These are phyloP conservation scores for Stagonosporopsis rhizophila DNA, from an alignment of 2,329 filamentous ascomycete species.

Conservation along the genomic window DNA sequence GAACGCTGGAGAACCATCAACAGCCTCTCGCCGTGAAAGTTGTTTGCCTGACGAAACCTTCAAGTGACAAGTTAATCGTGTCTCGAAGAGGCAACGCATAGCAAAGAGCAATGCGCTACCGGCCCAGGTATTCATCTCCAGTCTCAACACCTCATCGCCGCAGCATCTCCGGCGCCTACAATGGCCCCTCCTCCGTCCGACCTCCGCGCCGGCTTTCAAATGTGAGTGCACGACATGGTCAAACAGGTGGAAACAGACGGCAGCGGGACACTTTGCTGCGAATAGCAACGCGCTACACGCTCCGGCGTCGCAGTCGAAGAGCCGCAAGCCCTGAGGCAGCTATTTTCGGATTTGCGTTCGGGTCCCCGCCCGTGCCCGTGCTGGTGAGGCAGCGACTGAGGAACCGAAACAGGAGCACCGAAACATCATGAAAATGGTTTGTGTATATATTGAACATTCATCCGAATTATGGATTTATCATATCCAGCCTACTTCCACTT, in stretches of 20 bases:
- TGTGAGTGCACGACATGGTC: conserved; percentile 23
- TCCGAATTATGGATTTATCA: conserved; percentile 1
- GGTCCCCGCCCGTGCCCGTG: conserved; percentile 35
- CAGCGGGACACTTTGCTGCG: conserved; percentile 22
- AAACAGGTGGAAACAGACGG: conserved; percentile 21
- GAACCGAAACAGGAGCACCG: conserved; percentile 17
- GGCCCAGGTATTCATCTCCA: conserved; percentile 5
- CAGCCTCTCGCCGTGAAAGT: background rate
- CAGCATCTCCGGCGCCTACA: conserved; percentile 21
- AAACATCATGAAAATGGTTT: conserved; percentile 7
- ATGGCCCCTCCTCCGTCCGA: conserved; percentile 42
- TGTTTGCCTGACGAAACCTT: background rate
- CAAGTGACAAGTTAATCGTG: background rate
- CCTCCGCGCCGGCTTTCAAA: conserved; percentile 30
- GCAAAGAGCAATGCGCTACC: background rate
- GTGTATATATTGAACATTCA: conserved; percentile 18
- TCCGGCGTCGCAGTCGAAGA: conserved; percentile 31
- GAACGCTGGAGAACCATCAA: background rate
- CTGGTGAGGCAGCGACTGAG: conserved; percentile 24
- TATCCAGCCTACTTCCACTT: conserved; percentile 12
- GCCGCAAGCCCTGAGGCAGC: conserved; percentile 28
- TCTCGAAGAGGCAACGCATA: background rate
- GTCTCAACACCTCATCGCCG: conserved; percentile 11
- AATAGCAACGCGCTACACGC: conserved; percentile 19
- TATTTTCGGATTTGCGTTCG: conserved; percentile 36